Conservation (phyloP, 225 moss, liverwort and hornwort species). For the Rhytidiadelphus loreus region DNA sequence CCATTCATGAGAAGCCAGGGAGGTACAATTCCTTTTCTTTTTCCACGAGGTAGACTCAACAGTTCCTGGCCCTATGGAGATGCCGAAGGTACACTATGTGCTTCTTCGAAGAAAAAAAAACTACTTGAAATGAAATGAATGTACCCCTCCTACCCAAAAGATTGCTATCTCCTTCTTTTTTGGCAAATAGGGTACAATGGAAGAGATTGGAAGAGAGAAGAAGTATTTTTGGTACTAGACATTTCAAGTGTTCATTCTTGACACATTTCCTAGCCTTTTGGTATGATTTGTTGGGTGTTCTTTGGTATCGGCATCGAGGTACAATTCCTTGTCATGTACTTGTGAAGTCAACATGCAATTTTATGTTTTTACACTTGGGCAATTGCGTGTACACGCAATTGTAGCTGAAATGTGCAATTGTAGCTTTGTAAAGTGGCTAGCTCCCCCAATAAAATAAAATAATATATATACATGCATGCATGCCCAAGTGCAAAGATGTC, state of each 20-base stretch:
- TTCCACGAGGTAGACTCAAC: background rate
- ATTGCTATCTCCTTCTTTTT: too few relatives aligned
- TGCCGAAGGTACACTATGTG: too few relatives aligned
- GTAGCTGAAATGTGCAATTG: too few relatives aligned
- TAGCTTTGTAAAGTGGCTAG: too few relatives aligned
- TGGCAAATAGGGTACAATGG: background rate
- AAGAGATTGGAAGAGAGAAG: background rate
- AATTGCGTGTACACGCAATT: too few relatives aligned
- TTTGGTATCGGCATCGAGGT: rapidly evolving
- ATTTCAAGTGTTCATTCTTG: background rate
- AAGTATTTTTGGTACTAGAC: background rate
- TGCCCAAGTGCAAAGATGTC: too few relatives aligned
- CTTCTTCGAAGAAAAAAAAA: too few relatives aligned
- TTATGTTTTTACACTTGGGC: background rate
- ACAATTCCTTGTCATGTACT: background rate
- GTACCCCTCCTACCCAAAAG: background rate
- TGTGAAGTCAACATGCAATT: background rate
- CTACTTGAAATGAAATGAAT: background rate
- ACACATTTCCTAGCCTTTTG: background rate
- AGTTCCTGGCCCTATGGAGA: too few relatives aligned
- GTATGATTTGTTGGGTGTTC: too few relatives aligned
- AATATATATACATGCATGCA: too few relatives aligned
- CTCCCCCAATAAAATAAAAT: too few relatives aligned
- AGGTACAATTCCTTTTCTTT: too few relatives aligned
- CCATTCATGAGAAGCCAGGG: background rate